Evolutionary conservation across 441 rosid species (phyloP).

Genomic region (Populus trichocarpa): DNA sequence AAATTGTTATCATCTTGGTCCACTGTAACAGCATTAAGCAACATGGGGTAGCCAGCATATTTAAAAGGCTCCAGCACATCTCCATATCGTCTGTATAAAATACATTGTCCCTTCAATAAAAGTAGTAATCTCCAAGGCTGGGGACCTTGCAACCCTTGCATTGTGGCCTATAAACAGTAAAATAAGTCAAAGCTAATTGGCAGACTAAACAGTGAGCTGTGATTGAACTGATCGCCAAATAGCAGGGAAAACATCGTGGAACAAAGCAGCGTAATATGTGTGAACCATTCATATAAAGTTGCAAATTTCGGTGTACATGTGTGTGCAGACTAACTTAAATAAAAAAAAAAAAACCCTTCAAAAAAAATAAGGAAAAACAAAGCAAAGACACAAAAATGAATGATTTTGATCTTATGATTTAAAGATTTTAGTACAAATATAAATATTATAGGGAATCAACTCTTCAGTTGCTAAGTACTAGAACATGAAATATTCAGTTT

Average conservation of each 20-base stretch:
- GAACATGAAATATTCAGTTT: neutral
- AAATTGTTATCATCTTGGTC: slow-evolving; percentile 93
- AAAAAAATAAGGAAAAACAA: neutral
- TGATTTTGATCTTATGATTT: neutral
- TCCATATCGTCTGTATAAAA: slow-evolving; percentile 89
- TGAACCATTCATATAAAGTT: neutral
- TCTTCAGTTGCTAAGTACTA: neutral
- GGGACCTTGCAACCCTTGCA: slow-evolving; percentile 99
- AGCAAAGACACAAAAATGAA: neutral
- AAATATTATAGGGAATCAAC: neutral
- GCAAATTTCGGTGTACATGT: neutral
- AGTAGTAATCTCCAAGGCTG: slow-evolving; percentile 99
- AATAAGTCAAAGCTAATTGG: neutral
- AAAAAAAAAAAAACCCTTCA: neutral
- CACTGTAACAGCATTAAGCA: slow-evolving; percentile 93
- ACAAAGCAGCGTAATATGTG: neutral
- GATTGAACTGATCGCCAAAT: neutral
- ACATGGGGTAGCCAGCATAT: slow-evolving; percentile 99
- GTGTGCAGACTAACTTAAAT: neutral
- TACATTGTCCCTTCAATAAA: slow-evolving; percentile 95
- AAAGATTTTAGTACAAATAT: neutral
- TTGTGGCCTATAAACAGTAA: slow-evolving; percentile 72
- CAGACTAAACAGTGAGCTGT: neutral
- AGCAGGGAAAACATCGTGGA: neutral
- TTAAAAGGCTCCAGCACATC: slow-evolving; percentile 90